These are phyloP conservation scores for Penicillium sp. DNA, from an alignment of 2,329 filamentous ascomycete genomes.

Conservation along the genomic window DNA sequence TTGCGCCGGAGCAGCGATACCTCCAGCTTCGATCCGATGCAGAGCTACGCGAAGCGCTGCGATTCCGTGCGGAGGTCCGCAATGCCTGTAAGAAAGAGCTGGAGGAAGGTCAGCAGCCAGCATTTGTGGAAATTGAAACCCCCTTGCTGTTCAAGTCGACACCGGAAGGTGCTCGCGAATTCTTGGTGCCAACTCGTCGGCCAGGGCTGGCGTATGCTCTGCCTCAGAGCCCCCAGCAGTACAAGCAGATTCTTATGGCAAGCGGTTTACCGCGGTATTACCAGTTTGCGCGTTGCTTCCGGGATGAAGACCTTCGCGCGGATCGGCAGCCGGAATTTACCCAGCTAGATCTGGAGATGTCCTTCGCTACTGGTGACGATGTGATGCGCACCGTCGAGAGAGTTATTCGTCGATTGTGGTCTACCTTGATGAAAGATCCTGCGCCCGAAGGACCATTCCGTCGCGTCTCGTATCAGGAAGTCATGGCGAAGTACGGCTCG, in stretches of 20 bases:
- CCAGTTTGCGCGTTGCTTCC: conserved; percentile 92
- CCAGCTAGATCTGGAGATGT: conserved; percentile 93
- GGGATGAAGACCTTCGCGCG: conserved; percentile 89
- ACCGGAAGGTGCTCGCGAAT: conserved; percentile 91
- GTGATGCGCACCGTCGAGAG: conserved; percentile 64
- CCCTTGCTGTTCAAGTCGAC: conserved; percentile 97
- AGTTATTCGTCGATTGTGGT: conserved; percentile 62
- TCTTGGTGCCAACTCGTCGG: conserved; percentile 83
- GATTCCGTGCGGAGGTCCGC: conserved; percentile 67
- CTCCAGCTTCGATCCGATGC: conserved; percentile 79
- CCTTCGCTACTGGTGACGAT: conserved; percentile 72
- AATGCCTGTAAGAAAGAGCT: conserved; percentile 60
- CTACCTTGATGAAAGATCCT: conserved; percentile 50
- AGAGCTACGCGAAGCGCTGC: conserved; percentile 68
- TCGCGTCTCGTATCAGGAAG: conserved; percentile 71
- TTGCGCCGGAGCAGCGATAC: conserved; percentile 75
- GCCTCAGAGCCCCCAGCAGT: conserved; percentile 96
- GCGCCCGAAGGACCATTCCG: conserved; percentile 55
- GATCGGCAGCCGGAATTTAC: conserved; percentile 97
- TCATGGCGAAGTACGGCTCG: conserved; percentile 79
- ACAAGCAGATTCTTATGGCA: conserved; percentile 97
- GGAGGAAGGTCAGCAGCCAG: conserved; percentile 51
- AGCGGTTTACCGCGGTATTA: conserved; percentile 81
- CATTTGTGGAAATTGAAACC: conserved; percentile 82
- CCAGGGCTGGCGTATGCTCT: conserved; percentile 82